Evolutionary conservation across 352 stramenopile species (phyloP).

Genomic region (Pythium folliculosum): DNA sequence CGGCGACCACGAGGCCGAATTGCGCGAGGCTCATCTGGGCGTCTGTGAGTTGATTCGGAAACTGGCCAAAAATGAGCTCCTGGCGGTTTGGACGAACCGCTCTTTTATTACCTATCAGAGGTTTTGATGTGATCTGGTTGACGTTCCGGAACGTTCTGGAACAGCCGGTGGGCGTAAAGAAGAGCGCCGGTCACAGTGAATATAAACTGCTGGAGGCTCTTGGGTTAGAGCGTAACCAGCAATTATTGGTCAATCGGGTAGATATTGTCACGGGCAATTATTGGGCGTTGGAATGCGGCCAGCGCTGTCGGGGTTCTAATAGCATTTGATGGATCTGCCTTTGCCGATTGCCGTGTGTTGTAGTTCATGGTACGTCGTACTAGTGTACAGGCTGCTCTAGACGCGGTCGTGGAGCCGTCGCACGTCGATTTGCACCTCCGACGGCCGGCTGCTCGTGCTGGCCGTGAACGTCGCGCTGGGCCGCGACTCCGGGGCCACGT

Average conservation of each 20-base stretch:
- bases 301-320: too few species aligned
- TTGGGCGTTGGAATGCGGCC: too few species aligned
- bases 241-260: not conserved
- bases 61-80: not conserved
- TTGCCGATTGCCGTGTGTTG: not conserved
- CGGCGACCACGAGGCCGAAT: constrained; percentile 46
- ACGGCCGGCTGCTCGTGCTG: constrained; percentile 21
- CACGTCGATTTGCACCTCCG: constrained; percentile 26
- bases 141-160: constrained; percentile 28
- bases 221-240: not conserved
- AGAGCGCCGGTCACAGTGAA: not conserved
- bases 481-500: not conserved
- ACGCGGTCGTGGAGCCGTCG: constrained; percentile 3
- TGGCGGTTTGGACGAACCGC: not conserved
- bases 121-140: not conserved
- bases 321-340: not conserved
- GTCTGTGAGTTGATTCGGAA: not conserved
- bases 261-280: too few species aligned
- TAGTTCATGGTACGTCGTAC: not conserved
- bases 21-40: constrained; percentile 28
- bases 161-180: constrained; percentile 6
- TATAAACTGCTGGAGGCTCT: constrained; percentile 17
- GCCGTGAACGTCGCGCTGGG: constrained; percentile 12
- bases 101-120: constrained; percentile 15
- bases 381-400: not conserved